Percentiles rank a stretch among this genome's conserved stretches.
phyloP scores from a whole-genome alignment of 2,329 filamentous ascomycete genomes.

The Furcasterigmium furcatum region DNA sequence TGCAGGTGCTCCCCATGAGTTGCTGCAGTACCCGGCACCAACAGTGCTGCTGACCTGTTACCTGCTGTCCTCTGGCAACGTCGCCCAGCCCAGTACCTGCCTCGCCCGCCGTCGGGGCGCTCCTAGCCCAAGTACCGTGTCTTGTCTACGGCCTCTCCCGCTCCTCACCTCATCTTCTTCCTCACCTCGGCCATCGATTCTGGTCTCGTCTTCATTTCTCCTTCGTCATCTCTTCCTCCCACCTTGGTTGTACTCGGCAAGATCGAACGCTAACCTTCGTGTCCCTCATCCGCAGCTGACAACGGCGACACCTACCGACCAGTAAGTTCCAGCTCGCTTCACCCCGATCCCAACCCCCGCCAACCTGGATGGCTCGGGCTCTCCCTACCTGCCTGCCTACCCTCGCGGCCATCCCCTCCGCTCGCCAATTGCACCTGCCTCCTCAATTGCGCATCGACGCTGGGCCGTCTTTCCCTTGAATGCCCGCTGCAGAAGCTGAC shows the following conservation, averaged over 20 bases:
- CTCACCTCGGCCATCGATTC: too few species aligned
- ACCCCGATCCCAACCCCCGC: background rate
- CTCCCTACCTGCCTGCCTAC: background rate
- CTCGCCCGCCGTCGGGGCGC: too few species aligned
- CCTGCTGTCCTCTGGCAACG: too few species aligned
- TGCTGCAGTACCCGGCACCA: too few species aligned
- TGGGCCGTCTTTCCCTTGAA: too few species aligned
- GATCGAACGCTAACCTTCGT: background rate
- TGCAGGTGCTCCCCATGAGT: too few species aligned
- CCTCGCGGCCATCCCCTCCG: background rate
- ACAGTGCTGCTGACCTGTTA: too few species aligned
- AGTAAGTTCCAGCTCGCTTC: constrained; percentile 37
- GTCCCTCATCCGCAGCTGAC: constrained; percentile 43
- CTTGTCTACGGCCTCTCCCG: too few species aligned
- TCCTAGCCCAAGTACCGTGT: too few species aligned
- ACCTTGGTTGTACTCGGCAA: background rate
- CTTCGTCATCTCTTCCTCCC: background rate
- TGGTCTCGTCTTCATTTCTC: background rate
- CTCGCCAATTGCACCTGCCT: background rate
- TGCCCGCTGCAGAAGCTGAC: too few species aligned
- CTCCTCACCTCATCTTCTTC: background rate
- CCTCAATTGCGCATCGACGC: background rate
- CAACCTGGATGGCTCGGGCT: too few species aligned
- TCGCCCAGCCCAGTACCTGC: too few species aligned
- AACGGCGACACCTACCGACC: constrained; percentile 60